Conservation (phyloP, 805 yeast species). For the Ogataea methanolica region DNA sequence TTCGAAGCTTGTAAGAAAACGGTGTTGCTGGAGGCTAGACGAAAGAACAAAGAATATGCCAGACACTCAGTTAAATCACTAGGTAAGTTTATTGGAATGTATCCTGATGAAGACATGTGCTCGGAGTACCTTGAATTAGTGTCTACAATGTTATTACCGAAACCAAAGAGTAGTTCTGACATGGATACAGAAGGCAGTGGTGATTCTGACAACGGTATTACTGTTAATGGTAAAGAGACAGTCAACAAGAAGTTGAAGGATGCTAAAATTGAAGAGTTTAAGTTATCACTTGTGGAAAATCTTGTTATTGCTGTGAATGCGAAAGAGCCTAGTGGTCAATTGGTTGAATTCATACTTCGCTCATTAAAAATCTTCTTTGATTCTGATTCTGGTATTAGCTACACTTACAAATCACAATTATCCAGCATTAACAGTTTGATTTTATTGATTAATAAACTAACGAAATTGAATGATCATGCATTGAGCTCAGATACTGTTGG, state of each 20-base stretch:
- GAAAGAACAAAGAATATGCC: conserved; percentile 65
- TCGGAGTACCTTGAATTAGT: conserved; percentile 35
- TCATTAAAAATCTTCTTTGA: conserved; percentile 26
- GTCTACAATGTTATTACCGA: conserved; percentile 10
- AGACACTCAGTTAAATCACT: conserved; percentile 47
- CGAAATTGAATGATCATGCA: not conserved
- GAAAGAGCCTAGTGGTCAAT: conserved; percentile 43
- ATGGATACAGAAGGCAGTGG: conserved; percentile 31
- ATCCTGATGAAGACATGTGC: conserved; percentile 30
- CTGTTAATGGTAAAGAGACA: conserved; percentile 22
- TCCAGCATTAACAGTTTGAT: conserved; percentile 24
- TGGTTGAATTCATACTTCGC: conserved; percentile 33
- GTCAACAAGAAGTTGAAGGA: conserved; percentile 15
- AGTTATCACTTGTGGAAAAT: conserved; percentile 9
- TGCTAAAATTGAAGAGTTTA: conserved; percentile 17
- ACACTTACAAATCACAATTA: conserved; percentile 16
- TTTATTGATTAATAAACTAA: conserved; percentile 10
- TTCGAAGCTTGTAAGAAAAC: conserved; percentile 37
- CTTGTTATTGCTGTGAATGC: conserved; percentile 27
- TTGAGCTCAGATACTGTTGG: not conserved
- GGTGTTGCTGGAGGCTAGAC: conserved; percentile 55
- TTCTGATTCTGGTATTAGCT: conserved; percentile 9
- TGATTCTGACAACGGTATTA: conserved; percentile 29
- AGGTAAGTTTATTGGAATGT: conserved; percentile 40
- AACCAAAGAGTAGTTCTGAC: conserved; percentile 32